These are phyloP conservation scores for Colletotrichum sansevieriae DNA, from an alignment of 2,329 filamentous ascomycete species.

Conservation along the genomic window DNA sequence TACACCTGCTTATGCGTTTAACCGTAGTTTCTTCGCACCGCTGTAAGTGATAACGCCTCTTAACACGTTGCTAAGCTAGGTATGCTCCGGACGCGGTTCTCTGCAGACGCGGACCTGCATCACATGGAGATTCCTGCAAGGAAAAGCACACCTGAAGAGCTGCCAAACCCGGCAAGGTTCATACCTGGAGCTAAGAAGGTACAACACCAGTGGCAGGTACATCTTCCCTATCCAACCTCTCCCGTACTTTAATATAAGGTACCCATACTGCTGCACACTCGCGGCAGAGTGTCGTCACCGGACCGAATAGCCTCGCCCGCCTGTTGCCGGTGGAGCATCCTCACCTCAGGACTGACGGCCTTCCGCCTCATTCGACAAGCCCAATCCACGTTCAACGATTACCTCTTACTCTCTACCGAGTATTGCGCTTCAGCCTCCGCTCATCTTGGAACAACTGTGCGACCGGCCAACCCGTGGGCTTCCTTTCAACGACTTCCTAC, in stretches of 20 bases:
- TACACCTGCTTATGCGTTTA: too few species aligned
- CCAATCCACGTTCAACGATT: neutral
- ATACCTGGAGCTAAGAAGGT: too few species aligned
- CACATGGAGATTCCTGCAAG: neutral
- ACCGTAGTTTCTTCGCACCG: too few species aligned
- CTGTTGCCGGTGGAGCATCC: constrained; percentile 3
- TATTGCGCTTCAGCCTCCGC: neutral
- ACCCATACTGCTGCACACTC: neutral
- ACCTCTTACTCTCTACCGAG: neutral
- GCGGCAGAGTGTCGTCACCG: constrained; percentile 36
- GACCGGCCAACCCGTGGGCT: neutral
- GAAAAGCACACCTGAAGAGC: neutral
- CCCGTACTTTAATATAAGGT: too few species aligned
- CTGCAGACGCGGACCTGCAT: constrained; percentile 4
- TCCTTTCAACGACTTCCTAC: neutral
- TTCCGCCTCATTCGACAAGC: constrained; percentile 1
- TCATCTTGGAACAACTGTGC: too few species aligned
- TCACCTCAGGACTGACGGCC: constrained; percentile 1
- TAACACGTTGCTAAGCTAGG: constrained; percentile 1
- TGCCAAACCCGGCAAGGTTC: neutral
- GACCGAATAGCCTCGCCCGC: neutral
- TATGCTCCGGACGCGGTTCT: neutral
- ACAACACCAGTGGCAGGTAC: neutral
- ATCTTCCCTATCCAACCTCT: neutral
- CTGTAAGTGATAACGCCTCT: constrained; percentile 23